Base-by-base conservation (phyloP, 768 basidiomycete species). In the Chiua virens region DNA sequence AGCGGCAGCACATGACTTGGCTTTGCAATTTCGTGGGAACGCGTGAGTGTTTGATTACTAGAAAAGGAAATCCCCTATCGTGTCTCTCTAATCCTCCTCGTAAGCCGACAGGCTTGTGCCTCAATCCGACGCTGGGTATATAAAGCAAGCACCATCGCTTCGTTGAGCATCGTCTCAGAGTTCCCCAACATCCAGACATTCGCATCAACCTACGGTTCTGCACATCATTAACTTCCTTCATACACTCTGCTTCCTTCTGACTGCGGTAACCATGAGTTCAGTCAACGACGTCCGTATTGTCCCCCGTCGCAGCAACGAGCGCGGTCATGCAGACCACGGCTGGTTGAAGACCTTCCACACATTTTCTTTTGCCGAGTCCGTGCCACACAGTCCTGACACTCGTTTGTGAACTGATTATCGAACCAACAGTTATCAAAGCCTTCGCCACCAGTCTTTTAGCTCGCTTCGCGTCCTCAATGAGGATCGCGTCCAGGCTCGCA, bases 311-410 rank as follows among this genome's bases (percentile, higher is more conserved):
- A 89, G 82, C 55, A 65, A 82, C 41, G 79, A 83, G 22, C 77
- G 89, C 20, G 89, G 87, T 4, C 71, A 86, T 42, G 87, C 86
- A 8, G 81, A 93, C 62, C 89, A 91, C 58, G 87, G 80, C 22
- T 94, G 91, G 91, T 73, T 94, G 47, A 92, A 92, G 76, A 85
- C 88, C 0, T 89, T 89, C 75, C 86, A 92, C 59, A 88, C 90
- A 0, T 94, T 93, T 65, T 80, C 86, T 1, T 90, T 90, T 58
- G 81, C 86, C 0, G 68, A 69, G 85, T 86, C 63, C 35, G 82
- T 74, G 15, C 17, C 28, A 3, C 15, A 3, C n/a, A 23, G 13
- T 17, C 13, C n/a, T 55, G 58, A 22, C 10, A 52, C 52, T 66
- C 21, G 59, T 61, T 11, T 42, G 62, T 62, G 8, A 49, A 27